Evolutionary conservation across 2,329 filamentous ascomycete species (phyloP), one percentile per base, ranked within the genome.

Genomic region (Diaporthe sp.): DNA sequence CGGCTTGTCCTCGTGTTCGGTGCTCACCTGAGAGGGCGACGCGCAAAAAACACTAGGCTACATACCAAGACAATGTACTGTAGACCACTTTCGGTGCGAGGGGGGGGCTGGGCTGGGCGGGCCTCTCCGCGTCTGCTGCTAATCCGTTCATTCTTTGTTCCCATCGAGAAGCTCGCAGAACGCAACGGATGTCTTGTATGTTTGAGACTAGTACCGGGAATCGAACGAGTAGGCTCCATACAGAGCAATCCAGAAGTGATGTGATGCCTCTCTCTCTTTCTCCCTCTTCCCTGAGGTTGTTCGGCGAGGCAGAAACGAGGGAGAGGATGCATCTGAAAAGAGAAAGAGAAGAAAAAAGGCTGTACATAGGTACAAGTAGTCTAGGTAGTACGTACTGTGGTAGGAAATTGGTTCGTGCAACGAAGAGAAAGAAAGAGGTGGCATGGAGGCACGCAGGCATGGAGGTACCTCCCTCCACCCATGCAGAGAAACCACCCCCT

Each of bases 1-100:
- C 64, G 72, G 45, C 42, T 58, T 70, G 72, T 61, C 55, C 61
- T 70, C 64, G 72, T 74, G 61, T 74, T 70, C 72, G 45, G 33
- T 50, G 72, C 64, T 61, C 72, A 69, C 52, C 52, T 70, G 64
- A 72, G 54, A 30, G 42, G 58, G 45, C 40, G 25, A 47, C 22
- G 13, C 19, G 42, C 19, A 40, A 74, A 74, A 60, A 57, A 42
- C 72, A 74, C 72, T 60, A 28, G 54, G 42, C 54, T 54, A 60
- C 61, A 55, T 67, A 55, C 60, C 58, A 68, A 17, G 64, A 67
- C 30, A 38, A 38, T 40, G 64, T 72, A 28, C 52, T 28, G 54
- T 38, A 66, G 42, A 28, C 60, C 6, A 47, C 54, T 33, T 10
- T 5, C 13, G 60, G 64, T 35, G 64, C 45, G 33, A n/a, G n/a